Evolutionary conservation across 306 rosid species (phyloP).

Genomic region (Abrus pulchellus): DNA sequence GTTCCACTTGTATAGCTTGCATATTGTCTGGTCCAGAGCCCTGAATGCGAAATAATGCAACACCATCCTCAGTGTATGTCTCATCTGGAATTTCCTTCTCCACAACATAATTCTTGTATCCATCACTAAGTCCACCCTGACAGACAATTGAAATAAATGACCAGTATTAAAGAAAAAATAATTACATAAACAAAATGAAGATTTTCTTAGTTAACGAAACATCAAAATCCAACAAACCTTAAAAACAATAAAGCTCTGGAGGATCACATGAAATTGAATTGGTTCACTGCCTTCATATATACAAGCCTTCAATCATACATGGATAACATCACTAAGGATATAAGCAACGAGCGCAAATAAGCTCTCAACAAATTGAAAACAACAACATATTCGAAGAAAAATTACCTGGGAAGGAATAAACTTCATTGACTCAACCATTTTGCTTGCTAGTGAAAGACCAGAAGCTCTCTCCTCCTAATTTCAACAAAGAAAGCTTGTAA

Average conservation of each 20-base stretch:
- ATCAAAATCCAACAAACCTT: slow-evolving; percentile 72
- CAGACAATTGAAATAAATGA: slow-evolving; percentile 45
- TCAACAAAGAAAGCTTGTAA: slow-evolving; percentile 49
- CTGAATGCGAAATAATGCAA: slow-evolving; percentile 93
- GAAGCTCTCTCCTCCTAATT: slow-evolving; percentile 87
- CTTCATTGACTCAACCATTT: slow-evolving; percentile 92
- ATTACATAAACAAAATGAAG: slow-evolving; percentile 8
- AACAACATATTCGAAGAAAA: slow-evolving; percentile 39
- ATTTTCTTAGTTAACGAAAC: slow-evolving; percentile 29
- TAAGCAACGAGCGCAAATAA: slow-evolving; percentile 29
- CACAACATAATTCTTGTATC: slow-evolving; percentile 71
- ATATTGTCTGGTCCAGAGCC: slow-evolving; percentile 96
- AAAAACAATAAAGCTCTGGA: slow-evolving; percentile 80
- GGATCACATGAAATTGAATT: slow-evolving; percentile 78
- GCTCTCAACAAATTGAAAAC: slow-evolving; percentile 40
- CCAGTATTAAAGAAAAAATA: slow-evolving; percentile 38
- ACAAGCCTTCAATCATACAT: slow-evolving; percentile 70
- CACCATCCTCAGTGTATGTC: slow-evolving; percentile 81
- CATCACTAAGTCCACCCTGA: slow-evolving; percentile 97
- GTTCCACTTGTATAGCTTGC: slow-evolving; percentile 98
- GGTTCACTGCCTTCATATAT: slow-evolving; percentile 92
- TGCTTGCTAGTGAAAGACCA: slow-evolving; percentile 75
- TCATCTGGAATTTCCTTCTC: slow-evolving; percentile 83
- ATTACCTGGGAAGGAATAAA: slow-evolving; percentile 82
- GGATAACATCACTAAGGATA: slow-evolving; percentile 54